These are phyloP conservation scores for Solanum pinnatisectum DNA, from an alignment of 257 asterid genomes.

Conservation along the genomic window DNA sequence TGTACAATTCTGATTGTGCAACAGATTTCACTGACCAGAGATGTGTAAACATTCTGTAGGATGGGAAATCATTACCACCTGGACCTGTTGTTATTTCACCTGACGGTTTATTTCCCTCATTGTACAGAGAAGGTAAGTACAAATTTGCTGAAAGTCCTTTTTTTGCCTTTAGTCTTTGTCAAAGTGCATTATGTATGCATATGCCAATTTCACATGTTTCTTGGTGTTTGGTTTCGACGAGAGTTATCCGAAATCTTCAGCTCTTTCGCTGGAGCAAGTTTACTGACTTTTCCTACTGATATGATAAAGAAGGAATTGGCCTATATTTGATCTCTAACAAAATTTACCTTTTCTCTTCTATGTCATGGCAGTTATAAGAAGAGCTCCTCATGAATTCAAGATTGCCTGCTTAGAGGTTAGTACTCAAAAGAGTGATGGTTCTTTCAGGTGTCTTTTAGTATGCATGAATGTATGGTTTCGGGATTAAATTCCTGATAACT, in stretches of 20 bases:
- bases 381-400: conserved; percentile 99
- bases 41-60: conserved; percentile 37
- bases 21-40: background rate
- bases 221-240: background rate
- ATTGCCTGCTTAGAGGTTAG: conserved; percentile 97
- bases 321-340: conserved; percentile 1
- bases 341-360: background rate
- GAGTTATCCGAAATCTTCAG: background rate
- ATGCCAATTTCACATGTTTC: background rate
- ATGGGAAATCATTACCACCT: conserved; percentile 85
- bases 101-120: conserved; percentile 91
- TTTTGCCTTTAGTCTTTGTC: background rate
- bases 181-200: background rate
- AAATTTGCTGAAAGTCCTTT: background rate
- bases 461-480: background rate
- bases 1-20: background rate
- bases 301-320: background rate
- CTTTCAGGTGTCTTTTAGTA: background rate
- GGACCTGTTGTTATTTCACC: conserved; percentile 99
- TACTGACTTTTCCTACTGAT: background rate
- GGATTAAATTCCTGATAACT: background rate
- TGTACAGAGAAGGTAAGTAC: conserved; percentile 77
- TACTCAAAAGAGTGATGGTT: background rate
- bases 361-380: conserved; percentile 66
- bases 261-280: background rate